phyloP scores from a whole-genome alignment of 805 yeast species.

The Monosporozyma aerobia region DNA sequence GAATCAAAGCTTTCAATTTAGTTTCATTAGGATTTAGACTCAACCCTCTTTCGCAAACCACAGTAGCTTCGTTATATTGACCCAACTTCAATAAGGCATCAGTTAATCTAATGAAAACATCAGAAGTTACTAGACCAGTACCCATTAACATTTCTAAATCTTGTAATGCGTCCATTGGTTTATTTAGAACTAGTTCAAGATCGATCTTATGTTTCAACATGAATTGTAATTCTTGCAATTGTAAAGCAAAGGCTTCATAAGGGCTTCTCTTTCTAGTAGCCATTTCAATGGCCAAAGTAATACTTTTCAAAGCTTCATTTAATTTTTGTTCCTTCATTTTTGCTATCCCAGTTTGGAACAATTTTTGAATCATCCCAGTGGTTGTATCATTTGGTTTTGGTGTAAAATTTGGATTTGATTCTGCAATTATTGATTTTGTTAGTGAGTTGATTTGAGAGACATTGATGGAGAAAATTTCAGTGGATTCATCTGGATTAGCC shows the following conservation, averaged over 20 bases:
- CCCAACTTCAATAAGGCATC: constrained; percentile 55
- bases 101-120: constrained; percentile 64
- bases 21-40: constrained; percentile 47
- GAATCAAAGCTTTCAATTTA: constrained; percentile 22
- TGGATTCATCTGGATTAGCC: constrained; percentile 5
- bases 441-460: constrained; percentile 30
- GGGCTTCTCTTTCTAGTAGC: constrained; percentile 53
- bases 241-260: constrained; percentile 66
- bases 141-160: constrained; percentile 61
- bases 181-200: constrained; percentile 47
- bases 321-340: constrained; percentile 46
- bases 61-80: constrained; percentile 50
- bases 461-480: constrained; percentile 13
- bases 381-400: constrained; percentile 45
- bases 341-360: constrained; percentile 53
- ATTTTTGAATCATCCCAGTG: constrained; percentile 47
- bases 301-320: constrained; percentile 54
- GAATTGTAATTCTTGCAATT: constrained; percentile 57
- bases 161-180: constrained; percentile 50
- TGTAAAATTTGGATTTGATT: constrained; percentile 43
- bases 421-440: constrained; percentile 26
- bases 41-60: constrained; percentile 65
- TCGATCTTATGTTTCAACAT: constrained; percentile 66
- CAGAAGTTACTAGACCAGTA: constrained; percentile 52
- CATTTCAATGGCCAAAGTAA: constrained; percentile 58